phyloP scores from a whole-genome alignment of 176 grass and related monocot species.

The Alopecurus myosuroides region DNA sequence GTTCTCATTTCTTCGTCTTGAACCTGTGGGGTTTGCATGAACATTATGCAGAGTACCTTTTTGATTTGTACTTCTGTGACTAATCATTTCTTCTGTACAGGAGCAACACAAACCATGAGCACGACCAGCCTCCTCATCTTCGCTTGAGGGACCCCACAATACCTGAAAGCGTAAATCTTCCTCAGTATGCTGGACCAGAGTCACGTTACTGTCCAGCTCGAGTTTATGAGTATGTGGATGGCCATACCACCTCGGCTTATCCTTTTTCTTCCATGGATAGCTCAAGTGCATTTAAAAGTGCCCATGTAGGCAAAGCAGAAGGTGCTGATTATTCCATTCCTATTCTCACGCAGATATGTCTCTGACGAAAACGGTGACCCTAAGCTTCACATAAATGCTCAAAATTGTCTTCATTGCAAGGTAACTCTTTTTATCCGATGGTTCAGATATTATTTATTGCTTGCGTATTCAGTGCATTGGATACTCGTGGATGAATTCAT shows the following conservation, averaged over 20 bases:
- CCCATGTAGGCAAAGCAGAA: background rate
- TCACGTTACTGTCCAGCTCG: conserved; percentile 87
- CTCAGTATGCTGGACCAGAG: conserved; percentile 77
- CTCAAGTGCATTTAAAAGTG: background rate
- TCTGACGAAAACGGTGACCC: conserved; percentile 51
- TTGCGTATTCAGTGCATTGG: background rate
- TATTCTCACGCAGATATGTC: conserved; percentile 54
- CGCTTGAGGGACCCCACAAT: conserved; percentile 59
- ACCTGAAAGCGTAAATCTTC: conserved; percentile 74
- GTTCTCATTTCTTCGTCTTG: background rate
- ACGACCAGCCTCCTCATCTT: conserved; percentile 95
- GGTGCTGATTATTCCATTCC: background rate
- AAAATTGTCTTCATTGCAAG: conserved; percentile 99
- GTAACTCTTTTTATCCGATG: conserved; percentile 3
- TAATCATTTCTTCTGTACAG: conserved; percentile 38
- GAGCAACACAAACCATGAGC: conserved; percentile 99
- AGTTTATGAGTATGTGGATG: conserved; percentile 82
- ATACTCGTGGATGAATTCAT: background rate
- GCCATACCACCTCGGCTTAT: background rate
- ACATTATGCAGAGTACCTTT: background rate
- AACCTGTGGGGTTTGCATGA: background rate
- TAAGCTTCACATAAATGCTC: conserved; percentile 93
- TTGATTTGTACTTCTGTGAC: background rate
- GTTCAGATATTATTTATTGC: background rate
- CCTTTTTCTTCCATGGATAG: background rate